phyloP scores from a whole-genome alignment of 495 filamentous ascomycete species.

The Trichocladium uniseriatum region DNA sequence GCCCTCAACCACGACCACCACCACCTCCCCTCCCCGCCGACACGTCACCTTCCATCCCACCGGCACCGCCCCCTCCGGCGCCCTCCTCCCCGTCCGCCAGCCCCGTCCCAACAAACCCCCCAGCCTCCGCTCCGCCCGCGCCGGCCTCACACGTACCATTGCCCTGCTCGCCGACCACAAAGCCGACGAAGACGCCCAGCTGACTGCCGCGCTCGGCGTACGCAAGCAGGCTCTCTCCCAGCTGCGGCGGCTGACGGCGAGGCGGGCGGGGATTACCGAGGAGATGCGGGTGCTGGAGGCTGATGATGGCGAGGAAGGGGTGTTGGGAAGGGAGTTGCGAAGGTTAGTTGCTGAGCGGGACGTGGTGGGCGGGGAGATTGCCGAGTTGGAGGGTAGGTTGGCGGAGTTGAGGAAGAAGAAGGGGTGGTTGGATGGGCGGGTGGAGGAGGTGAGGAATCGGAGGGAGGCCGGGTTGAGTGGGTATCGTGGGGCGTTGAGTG shows the following conservation, averaged over 20 bases:
- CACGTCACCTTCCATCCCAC: conserved; percentile 19
- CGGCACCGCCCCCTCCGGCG: conserved; percentile 16
- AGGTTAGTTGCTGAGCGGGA: conserved; percentile 38
- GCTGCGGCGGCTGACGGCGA: conserved; percentile 51
- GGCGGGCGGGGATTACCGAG: conserved; percentile 38
- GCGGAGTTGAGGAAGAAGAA: conserved; percentile 56
- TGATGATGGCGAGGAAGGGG: conserved; percentile 42
- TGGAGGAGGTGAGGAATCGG: conserved; percentile 54
- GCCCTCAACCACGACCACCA: conserved; percentile 20
- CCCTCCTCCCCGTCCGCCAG: conserved; percentile 55
- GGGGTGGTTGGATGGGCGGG: conserved; percentile 48
- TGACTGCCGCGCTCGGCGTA: conserved; percentile 47
- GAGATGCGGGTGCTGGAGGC: conserved; percentile 51
- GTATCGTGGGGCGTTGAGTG: conserved; percentile 42
- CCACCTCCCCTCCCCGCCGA: neutral
- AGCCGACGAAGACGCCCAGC: conserved; percentile 55
- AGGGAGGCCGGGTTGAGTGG: conserved; percentile 44
- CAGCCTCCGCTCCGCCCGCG: conserved; percentile 56
- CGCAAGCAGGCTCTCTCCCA: conserved; percentile 50
- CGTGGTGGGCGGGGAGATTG: conserved; percentile 50
- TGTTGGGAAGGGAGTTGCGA: conserved; percentile 40
- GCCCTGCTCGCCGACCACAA: conserved; percentile 62
- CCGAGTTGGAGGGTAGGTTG: conserved; percentile 51
- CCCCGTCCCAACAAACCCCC: conserved; percentile 44
- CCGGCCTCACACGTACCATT: conserved; percentile 63